Evolutionary conservation across 2,329 filamentous ascomycete species (phyloP), one percentile per base, ranked within the genome.

Genomic region (Mollisia scopiformis): DNA sequence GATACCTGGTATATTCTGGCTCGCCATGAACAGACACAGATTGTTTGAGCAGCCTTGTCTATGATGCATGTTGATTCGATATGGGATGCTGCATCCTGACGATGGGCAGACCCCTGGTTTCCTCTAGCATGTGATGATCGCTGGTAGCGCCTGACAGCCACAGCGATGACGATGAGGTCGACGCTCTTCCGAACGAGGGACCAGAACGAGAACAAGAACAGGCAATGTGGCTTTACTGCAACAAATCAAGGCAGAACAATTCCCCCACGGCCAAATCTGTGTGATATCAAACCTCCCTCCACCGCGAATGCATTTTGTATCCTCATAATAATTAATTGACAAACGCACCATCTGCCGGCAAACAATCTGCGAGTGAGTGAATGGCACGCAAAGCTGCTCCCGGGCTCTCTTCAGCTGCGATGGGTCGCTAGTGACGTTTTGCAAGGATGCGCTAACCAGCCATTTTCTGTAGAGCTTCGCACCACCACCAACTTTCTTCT

Each of bases 181-280:
- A 3, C 30, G 55, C n/a, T n/a, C n/a, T n/a, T n/a, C n/a, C n/a
- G n/a, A n/a, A n/a, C 27, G 47, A 37, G 50, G 37, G 35, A 39
- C 47, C 41, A 55, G 31, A 47, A 55, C 41, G 51, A 46, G 27
- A 58, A 47, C n/a, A 23, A 11, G 49, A 53, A 61, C 59, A 58
- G 33, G 63, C 58, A 61, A 66, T 63, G 61, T 66, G 63, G 63
- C 63, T 66, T 59, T 46, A 57, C 49, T 21, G 46, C 49, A 55
- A 62, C 13, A 3, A 47, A 66, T 62, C 61, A 66, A 66, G 61
- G 58, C 55, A 61, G 60, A 27, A 61, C 16, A 49, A 39, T 56
- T 19, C 30, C 6, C 16, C 21, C 23, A 58, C 33, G 33, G 28
- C 21, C 35, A 49, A 2, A 47, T 21, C 43, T 47, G 43, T 27